Conservation (phyloP, 371 early-diverging fungal species). For the Lichtheimia ramosa region DNA sequence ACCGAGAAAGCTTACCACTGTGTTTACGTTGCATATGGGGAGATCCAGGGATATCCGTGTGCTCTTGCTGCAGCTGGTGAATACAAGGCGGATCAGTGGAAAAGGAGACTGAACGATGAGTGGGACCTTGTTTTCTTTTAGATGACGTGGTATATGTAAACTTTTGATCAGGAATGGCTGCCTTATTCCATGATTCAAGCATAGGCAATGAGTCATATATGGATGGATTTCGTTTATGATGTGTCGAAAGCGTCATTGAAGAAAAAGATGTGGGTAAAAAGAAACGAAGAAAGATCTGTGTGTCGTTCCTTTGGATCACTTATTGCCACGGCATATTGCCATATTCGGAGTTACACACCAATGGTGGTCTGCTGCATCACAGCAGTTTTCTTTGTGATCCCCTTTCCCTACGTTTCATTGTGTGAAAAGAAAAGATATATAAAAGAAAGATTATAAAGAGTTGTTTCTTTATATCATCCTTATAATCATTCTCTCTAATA, state of each 20-base stretch:
- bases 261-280: neutral
- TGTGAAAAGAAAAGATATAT: too few relatives aligned
- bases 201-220: constrained; percentile 17
- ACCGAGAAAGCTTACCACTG: too few relatives aligned
- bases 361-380: neutral
- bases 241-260: neutral
- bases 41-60: too few relatives aligned
- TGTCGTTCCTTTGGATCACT: too few relatives aligned
- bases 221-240: constrained; percentile 3
- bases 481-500: neutral
- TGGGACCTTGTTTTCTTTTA: neutral
- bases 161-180: neutral
- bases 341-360: too few relatives aligned
- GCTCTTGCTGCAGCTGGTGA: neutral
- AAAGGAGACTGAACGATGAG: constrained; percentile 11
- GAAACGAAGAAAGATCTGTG: constrained; percentile 8
- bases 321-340: too few relatives aligned
- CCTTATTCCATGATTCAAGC: constrained; percentile 22
- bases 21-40: too few relatives aligned
- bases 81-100: constrained; percentile 16
- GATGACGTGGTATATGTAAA: neutral
- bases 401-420: neutral
- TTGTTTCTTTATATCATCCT: neutral
- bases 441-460: too few relatives aligned
- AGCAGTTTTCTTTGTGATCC: constrained; percentile 3